Conservation (phyloP, 169 alveolate species). For the Theileria annulata region DNA sequence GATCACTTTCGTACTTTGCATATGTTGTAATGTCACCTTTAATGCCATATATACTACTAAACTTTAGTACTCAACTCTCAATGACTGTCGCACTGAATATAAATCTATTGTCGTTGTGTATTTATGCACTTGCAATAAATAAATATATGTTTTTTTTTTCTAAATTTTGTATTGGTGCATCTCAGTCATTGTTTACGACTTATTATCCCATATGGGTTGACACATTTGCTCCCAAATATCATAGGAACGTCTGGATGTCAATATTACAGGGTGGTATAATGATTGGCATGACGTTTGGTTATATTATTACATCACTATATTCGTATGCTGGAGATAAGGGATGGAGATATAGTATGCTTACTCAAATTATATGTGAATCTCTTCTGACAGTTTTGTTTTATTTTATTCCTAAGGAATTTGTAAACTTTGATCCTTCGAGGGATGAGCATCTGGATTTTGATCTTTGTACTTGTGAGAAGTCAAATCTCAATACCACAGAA, state of each 20-base stretch:
- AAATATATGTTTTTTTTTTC: conserved; percentile 75
- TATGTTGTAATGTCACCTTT: conserved; percentile 74
- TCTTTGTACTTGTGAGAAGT: background rate
- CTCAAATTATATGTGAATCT: conserved; percentile 17
- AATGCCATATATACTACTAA: conserved; percentile 67
- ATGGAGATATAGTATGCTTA: conserved; percentile 57
- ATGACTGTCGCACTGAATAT: conserved; percentile 60
- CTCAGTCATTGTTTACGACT: conserved; percentile 89
- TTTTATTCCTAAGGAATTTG: conserved; percentile 23
- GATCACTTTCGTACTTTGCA: conserved; percentile 80
- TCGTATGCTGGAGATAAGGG: background rate
- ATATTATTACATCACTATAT: conserved; percentile 54
- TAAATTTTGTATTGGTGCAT: conserved; percentile 86
- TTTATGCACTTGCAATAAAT: conserved; percentile 71
- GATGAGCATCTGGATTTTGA: background rate
- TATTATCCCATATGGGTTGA: conserved; percentile 95
- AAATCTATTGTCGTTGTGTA: conserved; percentile 54
- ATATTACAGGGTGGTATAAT: conserved; percentile 85
- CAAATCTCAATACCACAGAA: background rate
- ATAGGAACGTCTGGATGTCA: conserved; percentile 93
- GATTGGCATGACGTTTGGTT: conserved; percentile 84
- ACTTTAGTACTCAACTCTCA: conserved; percentile 65
- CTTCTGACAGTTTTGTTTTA: conserved; percentile 8
- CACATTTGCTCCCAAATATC: conserved; percentile 86
- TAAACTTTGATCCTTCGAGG: conserved; percentile 27